These are phyloP conservation scores for Cercospora citrullina DNA, from an alignment of 2,329 filamentous ascomycete genomes.

Conservation along the genomic window DNA sequence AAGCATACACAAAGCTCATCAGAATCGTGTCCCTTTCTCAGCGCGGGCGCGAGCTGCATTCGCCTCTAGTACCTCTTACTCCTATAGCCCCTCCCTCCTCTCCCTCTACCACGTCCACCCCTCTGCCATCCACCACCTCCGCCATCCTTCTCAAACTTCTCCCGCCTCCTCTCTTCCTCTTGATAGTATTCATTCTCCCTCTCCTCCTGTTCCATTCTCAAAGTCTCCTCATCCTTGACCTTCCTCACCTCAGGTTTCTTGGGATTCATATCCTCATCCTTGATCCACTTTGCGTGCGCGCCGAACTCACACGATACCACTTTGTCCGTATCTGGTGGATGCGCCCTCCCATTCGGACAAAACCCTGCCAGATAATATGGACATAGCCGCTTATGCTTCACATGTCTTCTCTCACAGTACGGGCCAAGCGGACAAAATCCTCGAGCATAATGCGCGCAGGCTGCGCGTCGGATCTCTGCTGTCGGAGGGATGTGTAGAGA, in stretches of 20 bases:
- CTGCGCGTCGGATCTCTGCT: slow-evolving; percentile 61
- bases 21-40: not conserved
- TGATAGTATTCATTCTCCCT: slow-evolving; percentile 55
- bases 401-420: slow-evolving; percentile 82
- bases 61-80: slow-evolving; percentile 13
- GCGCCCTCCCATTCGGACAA: slow-evolving; percentile 71
- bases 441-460: slow-evolving; percentile 80
- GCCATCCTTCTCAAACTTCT: slow-evolving; percentile 50
- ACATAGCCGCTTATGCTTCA: slow-evolving; percentile 72
- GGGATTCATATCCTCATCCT: slow-evolving; percentile 60
- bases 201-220: slow-evolving; percentile 62
- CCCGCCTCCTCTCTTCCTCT: slow-evolving; percentile 51
- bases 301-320: slow-evolving; percentile 68
- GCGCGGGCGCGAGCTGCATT: not conserved
- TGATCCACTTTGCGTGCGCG: slow-evolving; percentile 76
- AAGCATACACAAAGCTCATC: slow-evolving; percentile 1
- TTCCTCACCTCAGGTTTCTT: slow-evolving; percentile 60
- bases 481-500: slow-evolving; percentile 60
- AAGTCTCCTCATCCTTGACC: slow-evolving; percentile 72
- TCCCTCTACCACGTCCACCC: slow-evolving; percentile 44
- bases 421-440: slow-evolving; percentile 94
- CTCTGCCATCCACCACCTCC: slow-evolving; percentile 48
- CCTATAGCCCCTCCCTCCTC: slow-evolving; percentile 34
- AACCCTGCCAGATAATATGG: slow-evolving; percentile 89
- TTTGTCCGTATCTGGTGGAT: slow-evolving; percentile 39